These are phyloP conservation scores for Geranium incanum DNA, from an alignment of 441 rosid species.

Conservation along the genomic window DNA sequence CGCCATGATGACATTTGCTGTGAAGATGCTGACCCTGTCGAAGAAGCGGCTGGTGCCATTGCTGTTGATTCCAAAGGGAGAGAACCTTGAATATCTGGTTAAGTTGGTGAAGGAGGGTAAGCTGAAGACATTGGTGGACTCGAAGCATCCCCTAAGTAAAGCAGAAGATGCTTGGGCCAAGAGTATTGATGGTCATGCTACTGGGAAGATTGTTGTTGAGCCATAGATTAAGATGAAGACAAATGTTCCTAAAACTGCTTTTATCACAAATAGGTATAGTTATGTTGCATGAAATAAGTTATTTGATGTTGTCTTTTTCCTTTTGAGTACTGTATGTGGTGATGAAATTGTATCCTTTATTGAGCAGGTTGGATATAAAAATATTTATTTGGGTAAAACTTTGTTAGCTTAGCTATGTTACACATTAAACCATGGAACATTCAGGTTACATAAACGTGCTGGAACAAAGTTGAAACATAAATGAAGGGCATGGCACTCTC, in stretches of 20 bases:
- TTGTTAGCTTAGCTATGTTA: too few species aligned
- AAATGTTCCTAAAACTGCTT: background rate
- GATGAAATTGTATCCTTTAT: background rate
- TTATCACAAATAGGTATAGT: background rate
- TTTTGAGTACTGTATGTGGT: background rate
- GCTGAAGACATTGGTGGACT: slow-evolving; percentile 61
- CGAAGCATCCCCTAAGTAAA: slow-evolving; percentile 47
- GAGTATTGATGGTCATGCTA: slow-evolving; percentile 62
- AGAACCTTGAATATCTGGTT: slow-evolving; percentile 45
- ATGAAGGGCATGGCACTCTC: background rate
- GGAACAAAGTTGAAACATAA: background rate
- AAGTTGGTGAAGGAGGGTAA: slow-evolving; percentile 53
- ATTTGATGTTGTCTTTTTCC: background rate
- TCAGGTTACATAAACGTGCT: too few species aligned
- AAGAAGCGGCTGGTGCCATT: slow-evolving; percentile 60
- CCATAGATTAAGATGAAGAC: slow-evolving; percentile 17
- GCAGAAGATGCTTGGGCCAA: slow-evolving; percentile 79
- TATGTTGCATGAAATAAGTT: background rate
- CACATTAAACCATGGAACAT: too few species aligned
- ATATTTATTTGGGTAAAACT: too few species aligned
- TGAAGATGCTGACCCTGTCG: slow-evolving; percentile 52
- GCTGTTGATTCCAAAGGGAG: slow-evolving; percentile 28
- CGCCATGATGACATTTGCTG: slow-evolving; percentile 38
- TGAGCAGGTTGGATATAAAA: too few species aligned
- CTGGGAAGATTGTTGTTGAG: slow-evolving; percentile 73